Percentiles rank a stretch among this genome's conserved stretches.
Conservation (phyloP, 495 filamentous ascomycete genomes). For the Lophiostoma macrostomum region DNA sequence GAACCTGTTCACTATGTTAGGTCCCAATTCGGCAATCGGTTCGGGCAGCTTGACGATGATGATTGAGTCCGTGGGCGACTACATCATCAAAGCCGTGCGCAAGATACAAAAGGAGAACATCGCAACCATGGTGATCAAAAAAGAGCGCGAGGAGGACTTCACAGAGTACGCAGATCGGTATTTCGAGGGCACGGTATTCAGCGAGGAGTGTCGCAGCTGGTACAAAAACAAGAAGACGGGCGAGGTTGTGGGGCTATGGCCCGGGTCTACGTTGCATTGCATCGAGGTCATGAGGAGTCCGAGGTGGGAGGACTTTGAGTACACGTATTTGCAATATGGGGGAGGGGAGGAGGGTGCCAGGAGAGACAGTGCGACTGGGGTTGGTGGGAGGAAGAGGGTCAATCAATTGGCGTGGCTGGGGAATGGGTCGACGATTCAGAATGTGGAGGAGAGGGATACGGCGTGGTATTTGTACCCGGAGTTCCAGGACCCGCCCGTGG, state of each 20-base stretch:
- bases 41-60: slow-evolving; percentile 36
- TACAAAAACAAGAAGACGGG: slow-evolving; percentile 16
- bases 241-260: slow-evolving; percentile 33
- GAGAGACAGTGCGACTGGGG: slow-evolving; percentile 1
- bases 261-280: slow-evolving; percentile 37
- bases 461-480: slow-evolving; percentile 31
- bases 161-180: slow-evolving; percentile 26
- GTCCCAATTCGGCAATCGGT: slow-evolving; percentile 39
- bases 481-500: slow-evolving; percentile 18
- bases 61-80: slow-evolving; percentile 36
- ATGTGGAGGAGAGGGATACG: slow-evolving; percentile 16
- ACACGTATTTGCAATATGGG: slow-evolving; percentile 16
- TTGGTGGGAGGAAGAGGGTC: slow-evolving; percentile 9
- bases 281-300: slow-evolving; percentile 36
- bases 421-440: slow-evolving; percentile 18
- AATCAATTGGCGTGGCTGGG: slow-evolving; percentile 18
- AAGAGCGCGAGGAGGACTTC: slow-evolving; percentile 19
- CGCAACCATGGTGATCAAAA: slow-evolving; percentile 14
- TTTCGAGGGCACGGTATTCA: slow-evolving; percentile 26
- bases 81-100: slow-evolving; percentile 27
- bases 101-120: slow-evolving; percentile 30
- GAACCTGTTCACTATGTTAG: slow-evolving; percentile 40
- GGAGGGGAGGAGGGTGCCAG: slow-evolving; percentile 15
- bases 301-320: slow-evolving; percentile 40
- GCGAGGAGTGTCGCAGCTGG: slow-evolving; percentile 26